Base-by-base conservation (phyloP, 2,329 filamentous ascomycete genomes). In the Magnaporthiopsis rhizophila region DNA sequence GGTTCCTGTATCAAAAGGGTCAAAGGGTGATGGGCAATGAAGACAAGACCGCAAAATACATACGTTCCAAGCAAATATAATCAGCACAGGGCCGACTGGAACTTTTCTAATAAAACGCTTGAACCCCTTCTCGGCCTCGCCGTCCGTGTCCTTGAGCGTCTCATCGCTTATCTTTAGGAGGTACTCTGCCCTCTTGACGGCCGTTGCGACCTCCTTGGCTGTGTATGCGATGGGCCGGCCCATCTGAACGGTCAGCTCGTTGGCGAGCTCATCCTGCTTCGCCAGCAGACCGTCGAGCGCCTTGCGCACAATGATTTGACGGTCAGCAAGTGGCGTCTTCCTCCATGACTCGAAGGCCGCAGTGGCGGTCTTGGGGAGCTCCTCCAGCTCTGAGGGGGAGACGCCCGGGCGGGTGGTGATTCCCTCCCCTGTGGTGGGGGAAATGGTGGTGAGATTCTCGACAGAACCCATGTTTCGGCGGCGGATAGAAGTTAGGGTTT, bases 1-100 rank as follows among this genome's bases (percentile, higher is more conserved):
- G 15, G 6, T 8, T 21, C 53, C 21, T 38, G 53, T 57, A n/a
- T n/a, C n/a, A n/a, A n/a, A n/a, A n/a, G n/a, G n/a, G 53, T n/a
- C 58, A 4, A 34, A 32, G 58, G 12, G 58, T 28, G 13, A 18
- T 6, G 12, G 36, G 18, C 21, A 58, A 59, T 26, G n/a, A 26
- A 11, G 5, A 3, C 26, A 15, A 28, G 26, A 12, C 57, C 18
- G 34, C 36, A 58, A 12, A 59, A 32, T 62, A 76, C 91, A 78
- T 78, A 95, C 92, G 78, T 98, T 98, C 94, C 94, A 98, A 0
- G 94, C 90, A 77, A 97, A 97, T 66, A 98, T 86, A 68, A 97
- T 84, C 65, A 98, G 82, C 21, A 95, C 90, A 13, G 92, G 92
- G 0, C 94, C 94, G 63, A 97, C 85, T 0, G 94, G 91, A 11